Evolutionary conservation across 106 monocot species (phyloP).

Genomic region (Acorus gramineus): DNA sequence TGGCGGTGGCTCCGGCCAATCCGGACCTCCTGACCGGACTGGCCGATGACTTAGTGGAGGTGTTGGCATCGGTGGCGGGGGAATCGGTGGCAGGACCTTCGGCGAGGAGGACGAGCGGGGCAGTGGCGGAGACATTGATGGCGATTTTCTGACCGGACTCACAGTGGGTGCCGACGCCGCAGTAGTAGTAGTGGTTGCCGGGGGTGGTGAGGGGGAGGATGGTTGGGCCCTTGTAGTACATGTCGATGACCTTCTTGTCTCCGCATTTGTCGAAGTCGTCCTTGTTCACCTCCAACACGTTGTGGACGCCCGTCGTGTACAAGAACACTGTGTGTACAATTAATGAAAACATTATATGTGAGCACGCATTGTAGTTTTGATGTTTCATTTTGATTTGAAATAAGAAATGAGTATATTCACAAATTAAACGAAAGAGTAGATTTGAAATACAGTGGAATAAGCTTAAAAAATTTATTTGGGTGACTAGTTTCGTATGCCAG

Average conservation of each 20-base stretch:
- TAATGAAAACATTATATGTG: neutral
- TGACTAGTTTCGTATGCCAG: too few relatives aligned
- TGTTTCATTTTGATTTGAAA: too few relatives aligned
- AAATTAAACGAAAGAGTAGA: too few relatives aligned
- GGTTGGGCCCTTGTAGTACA: slow-evolving; percentile 35
- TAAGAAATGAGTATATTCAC: too few relatives aligned
- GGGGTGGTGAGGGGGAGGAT: slow-evolving; percentile 37
- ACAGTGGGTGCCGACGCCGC: slow-evolving; percentile 60
- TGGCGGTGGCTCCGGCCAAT: too few relatives aligned
- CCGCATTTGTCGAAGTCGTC: slow-evolving; percentile 44
- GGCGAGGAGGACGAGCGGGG: slow-evolving; percentile 18
- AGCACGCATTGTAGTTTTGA: too few relatives aligned
- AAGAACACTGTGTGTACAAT: slow-evolving; percentile 38
- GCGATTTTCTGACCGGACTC: slow-evolving; percentile 61
- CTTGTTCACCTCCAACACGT: slow-evolving; percentile 50
- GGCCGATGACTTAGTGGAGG: too few relatives aligned
- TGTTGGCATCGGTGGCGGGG: neutral
- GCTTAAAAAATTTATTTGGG: too few relatives aligned
- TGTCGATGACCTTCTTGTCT: slow-evolving; percentile 26
- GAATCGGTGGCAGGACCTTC: slow-evolving; percentile 10
- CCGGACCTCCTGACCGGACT: too few relatives aligned
- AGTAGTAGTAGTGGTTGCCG: slow-evolving; percentile 60
- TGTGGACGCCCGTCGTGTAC: slow-evolving; percentile 36
- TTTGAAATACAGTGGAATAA: too few relatives aligned
- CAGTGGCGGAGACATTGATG: slow-evolving; percentile 42